phyloP scores from a whole-genome alignment of 2,329 filamentous ascomycete species.

The Aspergillus sp. region DNA sequence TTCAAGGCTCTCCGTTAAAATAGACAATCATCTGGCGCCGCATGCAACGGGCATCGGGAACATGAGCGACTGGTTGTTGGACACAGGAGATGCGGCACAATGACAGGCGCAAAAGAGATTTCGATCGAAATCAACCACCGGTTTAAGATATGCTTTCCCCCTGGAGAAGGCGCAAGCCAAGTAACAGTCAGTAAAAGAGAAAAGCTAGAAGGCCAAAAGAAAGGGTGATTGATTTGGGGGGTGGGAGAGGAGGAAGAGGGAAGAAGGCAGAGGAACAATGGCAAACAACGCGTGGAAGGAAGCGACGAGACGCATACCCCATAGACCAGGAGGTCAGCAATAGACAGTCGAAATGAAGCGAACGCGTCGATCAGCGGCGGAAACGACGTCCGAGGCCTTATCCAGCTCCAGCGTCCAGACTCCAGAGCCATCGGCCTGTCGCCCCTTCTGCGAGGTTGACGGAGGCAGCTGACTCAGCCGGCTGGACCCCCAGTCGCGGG shows the following conservation, averaged over 20 bases:
- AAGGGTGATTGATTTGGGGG: background rate
- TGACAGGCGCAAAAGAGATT: background rate
- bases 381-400: constrained; percentile 20
- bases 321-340: constrained; percentile 9
- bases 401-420: constrained; percentile 17
- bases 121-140: background rate
- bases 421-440: constrained; percentile 30
- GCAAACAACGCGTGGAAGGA: constrained; percentile 28
- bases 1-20: constrained; percentile 23
- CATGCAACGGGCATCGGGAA: constrained; percentile 27
- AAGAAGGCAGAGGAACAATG: constrained; percentile 11
- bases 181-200: constrained; percentile 18
- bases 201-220: constrained; percentile 9
- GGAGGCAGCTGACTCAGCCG: constrained; percentile 36
- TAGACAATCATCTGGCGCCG: constrained; percentile 28
- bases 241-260: constrained; percentile 8
- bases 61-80: constrained; percentile 15
- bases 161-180: constrained; percentile 12
- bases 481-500: constrained; percentile 9
- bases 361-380: constrained; percentile 28
- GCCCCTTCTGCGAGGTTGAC: constrained; percentile 39
- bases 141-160: background rate
- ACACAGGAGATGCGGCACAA: constrained; percentile 10
- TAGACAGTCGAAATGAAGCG: constrained; percentile 9
- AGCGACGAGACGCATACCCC: constrained; percentile 14